Evolutionary conservation across 345 rosid genomes (phyloP).

Genomic region (Syzygium aqueum): DNA sequence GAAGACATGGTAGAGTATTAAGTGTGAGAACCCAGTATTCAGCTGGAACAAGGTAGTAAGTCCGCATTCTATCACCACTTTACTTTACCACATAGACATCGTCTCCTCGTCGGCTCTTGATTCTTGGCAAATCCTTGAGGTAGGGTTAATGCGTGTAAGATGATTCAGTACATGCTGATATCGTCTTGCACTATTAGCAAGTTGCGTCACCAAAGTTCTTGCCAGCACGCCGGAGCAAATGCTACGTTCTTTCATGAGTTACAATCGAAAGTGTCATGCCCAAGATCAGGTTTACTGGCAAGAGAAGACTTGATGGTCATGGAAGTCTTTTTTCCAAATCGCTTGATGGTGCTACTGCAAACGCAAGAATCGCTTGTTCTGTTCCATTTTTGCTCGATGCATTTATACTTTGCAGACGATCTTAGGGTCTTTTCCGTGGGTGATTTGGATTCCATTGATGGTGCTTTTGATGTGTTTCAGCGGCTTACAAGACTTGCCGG

Average conservation of each 20-base stretch:
- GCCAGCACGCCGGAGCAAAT: background rate
- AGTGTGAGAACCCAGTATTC: background rate
- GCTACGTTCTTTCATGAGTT: background rate
- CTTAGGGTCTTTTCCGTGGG: background rate
- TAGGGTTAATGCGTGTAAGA: fast-evolving
- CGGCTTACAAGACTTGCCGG: no score
- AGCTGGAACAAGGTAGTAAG: background rate
- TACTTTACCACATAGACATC: background rate
- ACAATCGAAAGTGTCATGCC: background rate
- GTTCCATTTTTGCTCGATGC: background rate
- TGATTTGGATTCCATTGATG: background rate
- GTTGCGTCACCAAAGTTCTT: background rate
- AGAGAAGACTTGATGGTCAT: background rate
- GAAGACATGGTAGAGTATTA: background rate
- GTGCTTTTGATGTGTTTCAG: background rate
- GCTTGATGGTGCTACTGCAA: background rate
- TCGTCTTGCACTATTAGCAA: background rate
- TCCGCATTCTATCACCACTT: background rate
- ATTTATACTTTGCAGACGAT: background rate
- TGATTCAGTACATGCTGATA: background rate
- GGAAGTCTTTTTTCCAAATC: background rate
- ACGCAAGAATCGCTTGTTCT: background rate
- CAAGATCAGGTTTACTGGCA: background rate
- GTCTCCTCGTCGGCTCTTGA: background rate
- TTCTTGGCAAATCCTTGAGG: background rate